A percentile compares a stretch with the other conserved stretches of the same genome.
phyloP scores from a whole-genome alignment of 768 basidiomycete species.

The Serendipita sp. region DNA sequence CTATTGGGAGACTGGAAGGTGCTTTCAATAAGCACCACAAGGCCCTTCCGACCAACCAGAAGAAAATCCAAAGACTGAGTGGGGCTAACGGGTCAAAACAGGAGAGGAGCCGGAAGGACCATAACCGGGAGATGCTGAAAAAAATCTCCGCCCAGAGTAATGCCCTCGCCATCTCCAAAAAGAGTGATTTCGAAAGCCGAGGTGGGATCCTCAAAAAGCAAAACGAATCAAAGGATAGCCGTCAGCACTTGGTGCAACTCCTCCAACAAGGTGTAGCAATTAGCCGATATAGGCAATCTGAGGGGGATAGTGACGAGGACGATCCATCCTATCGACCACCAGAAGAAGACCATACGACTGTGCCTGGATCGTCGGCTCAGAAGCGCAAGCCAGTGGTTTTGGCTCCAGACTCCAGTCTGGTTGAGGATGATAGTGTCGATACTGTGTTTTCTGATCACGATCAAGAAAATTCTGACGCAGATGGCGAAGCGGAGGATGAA shows the following conservation, averaged over 20 bases:
- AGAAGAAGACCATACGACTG: not conserved
- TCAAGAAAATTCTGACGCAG: too few relatives aligned
- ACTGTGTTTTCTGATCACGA: too few relatives aligned
- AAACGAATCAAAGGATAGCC: not conserved
- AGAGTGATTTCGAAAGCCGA: not conserved
- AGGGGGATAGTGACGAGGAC: not conserved
- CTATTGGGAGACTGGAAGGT: not conserved
- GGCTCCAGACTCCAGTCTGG: not conserved
- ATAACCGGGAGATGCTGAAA: not conserved
- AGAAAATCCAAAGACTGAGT: not conserved
- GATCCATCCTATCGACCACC: not conserved
- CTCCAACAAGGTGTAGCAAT: not conserved
- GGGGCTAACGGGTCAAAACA: not conserved
- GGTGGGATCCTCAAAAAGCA: not conserved
- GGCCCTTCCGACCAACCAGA: not conserved
- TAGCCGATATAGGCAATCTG: not conserved
- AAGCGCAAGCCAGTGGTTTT: not conserved
- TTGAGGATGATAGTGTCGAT: not conserved
- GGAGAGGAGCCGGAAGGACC: not conserved
- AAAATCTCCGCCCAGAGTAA: not conserved
- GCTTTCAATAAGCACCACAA: not conserved
- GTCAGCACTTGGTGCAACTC: not conserved
- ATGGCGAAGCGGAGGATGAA: too few relatives aligned
- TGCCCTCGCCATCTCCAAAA: not conserved
- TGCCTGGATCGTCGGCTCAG: not conserved